Percentiles rank a stretch among this genome's conserved stretches.
These are phyloP conservation scores for Entamoeba invadens DNA, from an alignment of 208 protist species.

Conservation along the genomic window DNA sequence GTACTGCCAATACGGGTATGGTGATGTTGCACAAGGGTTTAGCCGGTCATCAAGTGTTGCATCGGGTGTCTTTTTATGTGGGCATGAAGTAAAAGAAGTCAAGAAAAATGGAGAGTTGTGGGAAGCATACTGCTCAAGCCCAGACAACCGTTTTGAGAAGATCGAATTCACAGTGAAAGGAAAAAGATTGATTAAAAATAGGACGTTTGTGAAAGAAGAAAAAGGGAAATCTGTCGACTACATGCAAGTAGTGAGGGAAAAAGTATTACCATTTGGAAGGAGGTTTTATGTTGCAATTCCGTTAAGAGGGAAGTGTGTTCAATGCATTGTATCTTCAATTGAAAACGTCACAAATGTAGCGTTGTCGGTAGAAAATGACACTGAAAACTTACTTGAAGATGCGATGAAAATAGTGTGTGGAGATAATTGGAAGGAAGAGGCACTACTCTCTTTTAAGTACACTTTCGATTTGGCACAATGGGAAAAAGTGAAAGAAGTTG, in stretches of 20 bases:
- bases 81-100: not conserved
- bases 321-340: not conserved
- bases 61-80: not conserved
- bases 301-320: not conserved
- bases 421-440: not conserved
- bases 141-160: not conserved
- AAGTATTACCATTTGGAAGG: not conserved
- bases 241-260: not conserved
- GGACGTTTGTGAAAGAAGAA: not conserved
- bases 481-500: not conserved
- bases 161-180: not conserved
- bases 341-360: not conserved
- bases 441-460: not conserved
- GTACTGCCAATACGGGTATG: not conserved
- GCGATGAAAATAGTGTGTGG: not conserved
- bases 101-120: not conserved
- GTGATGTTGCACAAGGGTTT: not conserved
- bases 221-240: not conserved
- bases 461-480: not conserved
- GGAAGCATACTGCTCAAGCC: not conserved
- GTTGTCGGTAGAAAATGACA: not conserved
- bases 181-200: not conserved
- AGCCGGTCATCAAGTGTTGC: not conserved
- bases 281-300: not conserved
- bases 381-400: not conserved